phyloP scores from a whole-genome alignment of 495 filamentous ascomycete species.

The Chaetomidium leptoderma region DNA sequence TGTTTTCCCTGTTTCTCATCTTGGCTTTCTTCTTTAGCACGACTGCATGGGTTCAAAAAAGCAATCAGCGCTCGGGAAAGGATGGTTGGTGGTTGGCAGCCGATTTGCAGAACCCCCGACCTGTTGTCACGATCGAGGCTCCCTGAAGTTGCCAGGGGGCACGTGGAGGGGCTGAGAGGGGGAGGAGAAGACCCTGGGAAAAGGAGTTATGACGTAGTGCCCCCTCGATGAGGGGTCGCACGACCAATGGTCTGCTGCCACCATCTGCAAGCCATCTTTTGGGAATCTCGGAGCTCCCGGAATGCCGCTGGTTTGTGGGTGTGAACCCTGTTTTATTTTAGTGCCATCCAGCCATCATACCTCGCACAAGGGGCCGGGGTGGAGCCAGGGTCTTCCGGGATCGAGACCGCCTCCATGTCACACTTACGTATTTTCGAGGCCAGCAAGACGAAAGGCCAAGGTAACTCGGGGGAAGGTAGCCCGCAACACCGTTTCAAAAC shows the following conservation, averaged over 20 bases:
- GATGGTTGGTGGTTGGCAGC: not conserved
- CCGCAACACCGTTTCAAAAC: not conserved
- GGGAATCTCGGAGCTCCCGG: slow-evolving; percentile 25
- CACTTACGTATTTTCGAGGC: not conserved
- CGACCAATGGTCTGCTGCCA: slow-evolving; percentile 20
- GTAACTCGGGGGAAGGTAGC: no score
- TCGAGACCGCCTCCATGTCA: slow-evolving; percentile 13
- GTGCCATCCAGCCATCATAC: slow-evolving; percentile 2
- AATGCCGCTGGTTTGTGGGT: slow-evolving; percentile 24
- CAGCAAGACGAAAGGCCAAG: not conserved
- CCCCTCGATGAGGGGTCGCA: not conserved
- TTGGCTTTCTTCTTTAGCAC: not conserved
- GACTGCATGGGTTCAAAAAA: not conserved
- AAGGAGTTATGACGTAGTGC: slow-evolving; percentile 28
- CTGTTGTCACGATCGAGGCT: not conserved
- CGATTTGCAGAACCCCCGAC: not conserved
- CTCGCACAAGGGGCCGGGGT: slow-evolving; percentile 3
- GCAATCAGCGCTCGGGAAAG: not conserved
- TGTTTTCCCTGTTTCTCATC: not conserved
- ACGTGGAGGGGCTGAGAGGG: no score
- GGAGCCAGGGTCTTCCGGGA: slow-evolving; percentile 11
- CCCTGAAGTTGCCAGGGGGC: not conserved
- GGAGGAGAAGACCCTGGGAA: not conserved
- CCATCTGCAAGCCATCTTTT: slow-evolving; percentile 31
- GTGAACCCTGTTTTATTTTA: slow-evolving; percentile 33